Percentiles rank a stretch among this genome's conserved stretches.
These are phyloP conservation scores for Solanum sejunctum DNA, from an alignment of 257 asterid species.

Conservation along the genomic window DNA sequence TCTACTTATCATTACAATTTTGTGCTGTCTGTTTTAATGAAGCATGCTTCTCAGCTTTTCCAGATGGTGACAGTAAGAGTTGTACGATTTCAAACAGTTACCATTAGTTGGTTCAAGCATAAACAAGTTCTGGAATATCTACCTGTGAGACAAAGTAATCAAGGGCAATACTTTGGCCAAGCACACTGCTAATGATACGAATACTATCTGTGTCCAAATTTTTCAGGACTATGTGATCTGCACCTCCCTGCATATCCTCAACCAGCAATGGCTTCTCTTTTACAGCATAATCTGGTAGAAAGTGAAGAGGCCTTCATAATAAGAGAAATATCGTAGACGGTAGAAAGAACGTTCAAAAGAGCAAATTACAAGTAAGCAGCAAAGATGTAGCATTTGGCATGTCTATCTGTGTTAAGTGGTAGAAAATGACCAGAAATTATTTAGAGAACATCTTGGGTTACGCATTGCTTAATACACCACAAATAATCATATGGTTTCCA, in stretches of 20 bases:
- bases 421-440: neutral
- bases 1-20: neutral
- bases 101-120: neutral
- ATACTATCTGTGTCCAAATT: conserved; percentile 80
- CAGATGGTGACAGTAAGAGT: neutral
- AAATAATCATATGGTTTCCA: neutral
- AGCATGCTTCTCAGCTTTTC: neutral
- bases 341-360: neutral
- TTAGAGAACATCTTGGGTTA: neutral
- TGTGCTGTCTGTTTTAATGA: neutral
- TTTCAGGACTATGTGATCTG: conserved; percentile 73
- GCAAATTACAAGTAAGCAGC: neutral
- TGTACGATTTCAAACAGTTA: neutral
- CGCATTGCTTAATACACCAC: neutral
- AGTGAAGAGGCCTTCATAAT: neutral
- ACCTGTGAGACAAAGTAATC: conserved; percentile 99
- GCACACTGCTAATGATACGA: conserved; percentile 81
- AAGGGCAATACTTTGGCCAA: conserved; percentile 94
- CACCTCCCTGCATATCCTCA: conserved; percentile 90
- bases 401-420: neutral
- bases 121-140: neutral
- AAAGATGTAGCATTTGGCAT: neutral
- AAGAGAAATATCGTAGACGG: neutral
- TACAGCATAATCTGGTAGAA: conserved; percentile 69
- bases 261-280: conserved; percentile 81